Evolutionary conservation across 176 grass and related monocot genomes (phyloP), one percentile per base, ranked within the genome.

Genomic region (Oropetium thomaeum): DNA sequence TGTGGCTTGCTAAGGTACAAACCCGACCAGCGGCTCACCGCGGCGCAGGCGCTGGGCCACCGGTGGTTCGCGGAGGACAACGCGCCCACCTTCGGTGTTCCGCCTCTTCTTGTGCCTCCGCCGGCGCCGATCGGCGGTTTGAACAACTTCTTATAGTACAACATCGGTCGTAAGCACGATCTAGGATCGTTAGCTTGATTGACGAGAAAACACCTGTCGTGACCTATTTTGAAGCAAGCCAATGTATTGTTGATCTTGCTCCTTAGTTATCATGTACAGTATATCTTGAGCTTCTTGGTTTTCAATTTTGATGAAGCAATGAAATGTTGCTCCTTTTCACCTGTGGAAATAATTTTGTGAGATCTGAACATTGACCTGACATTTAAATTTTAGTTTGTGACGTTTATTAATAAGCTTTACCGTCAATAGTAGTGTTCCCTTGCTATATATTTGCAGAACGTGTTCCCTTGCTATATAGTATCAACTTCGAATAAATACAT

Each of bases 1-100:
- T 43, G 37, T 10, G 85, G 80, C 27, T 26, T 88, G 47, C 83
- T 91, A 2, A 69, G 85, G 0, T 78, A 79, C 48, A 54, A 82
- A 2, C 44, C 85, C 0, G 47, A 70, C 0, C 49, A 55, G 69
- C 30, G 69, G 33, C 17, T 73, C 45, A 81, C 69, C 8, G 69
- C 79, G 0, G 25, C 1, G 25, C 58, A 81, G 1, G 79, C 69
- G 2, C 79, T 73, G 33, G 15, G 15, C 17, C 69, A 73, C 26
- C 33, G 45, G 33, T 81, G 79, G 79, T 81, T 81, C 33, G 2
- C 48, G 0, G 58, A 71, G 6, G 67, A 71, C 5, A 23, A 62
- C 41, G 73, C 6, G 40, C 12, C 73, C 1, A n/a, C n/a, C n/a
- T n/a, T n/a, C n/a, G n/a, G n/a, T n/a, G 4, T 45, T 6, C 2